Base-by-base conservation (phyloP, 2,329 filamentous ascomycete species). In the Lasiodiplodia citricola region DNA sequence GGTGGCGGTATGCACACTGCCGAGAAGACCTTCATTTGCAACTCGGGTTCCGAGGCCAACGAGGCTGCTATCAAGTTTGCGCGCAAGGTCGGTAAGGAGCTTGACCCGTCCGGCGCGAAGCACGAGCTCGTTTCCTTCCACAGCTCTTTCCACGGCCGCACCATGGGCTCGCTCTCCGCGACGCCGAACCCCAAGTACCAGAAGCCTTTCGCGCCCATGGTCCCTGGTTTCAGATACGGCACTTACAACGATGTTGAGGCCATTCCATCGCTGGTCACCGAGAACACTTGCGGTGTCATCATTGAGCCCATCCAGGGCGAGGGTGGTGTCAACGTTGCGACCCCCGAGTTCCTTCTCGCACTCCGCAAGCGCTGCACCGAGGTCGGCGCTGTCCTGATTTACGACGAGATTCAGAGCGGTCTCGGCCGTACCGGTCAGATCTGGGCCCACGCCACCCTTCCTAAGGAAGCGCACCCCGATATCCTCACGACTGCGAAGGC, bases 101-200 rank as follows among this genome's bases (percentile, higher is more conserved):
- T 90, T 35, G 91, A 94, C 71, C 88, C 91, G 0, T 88, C 88
- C 0, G 91, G 92, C 58, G 81, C 80, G 23, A 97, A 98, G 83
- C 81, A 88, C 74, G 94, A 97, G 76, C 83, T 99, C 58, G 92
- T 98, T 64, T 97, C 93, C 18, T 99, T 98, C 85, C 84, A 92
- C 74, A 91, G 91, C 74, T 94, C 93, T 50, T 99, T 99, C 86
- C 96, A 99, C 81, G 96, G 96, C 74, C 91, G 96, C 69, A 98
- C 96, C 18, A 97, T 98, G 93, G 96, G 96, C 64, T 90, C 91
- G 69, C 83, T 99, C 55, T 97, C 93, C n/a, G 96, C 96, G 13
- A 99, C 96, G 5, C 96, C 94, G 58, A 99, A 98, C 82, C 93
- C 94, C 21, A 99, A 99, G 81, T 99, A 99, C 82, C 96, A 99